Evolutionary conservation across 176 grass and related monocot species (phyloP).

Genomic region (Oryza officinalis): DNA sequence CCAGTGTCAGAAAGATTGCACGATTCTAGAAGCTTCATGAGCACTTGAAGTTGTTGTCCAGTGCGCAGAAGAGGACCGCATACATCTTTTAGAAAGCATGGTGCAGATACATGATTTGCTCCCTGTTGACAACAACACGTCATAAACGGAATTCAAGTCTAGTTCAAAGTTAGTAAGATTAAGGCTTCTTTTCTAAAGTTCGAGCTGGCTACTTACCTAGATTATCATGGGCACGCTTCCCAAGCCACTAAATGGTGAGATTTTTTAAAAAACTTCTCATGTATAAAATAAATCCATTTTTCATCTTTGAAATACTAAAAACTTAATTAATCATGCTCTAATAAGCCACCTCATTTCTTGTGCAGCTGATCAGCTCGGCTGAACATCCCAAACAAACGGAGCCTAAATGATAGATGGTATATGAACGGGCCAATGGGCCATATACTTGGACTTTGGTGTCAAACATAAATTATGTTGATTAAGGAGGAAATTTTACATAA

Average conservation of each 20-base stretch:
- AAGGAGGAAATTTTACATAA: not conserved
- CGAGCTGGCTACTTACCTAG: too few species aligned
- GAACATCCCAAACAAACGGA: too few species aligned
- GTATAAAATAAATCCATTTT: too few species aligned
- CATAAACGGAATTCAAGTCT: slow-evolving; percentile 21
- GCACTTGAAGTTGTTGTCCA: slow-evolving; percentile 93
- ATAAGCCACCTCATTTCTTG: too few species aligned
- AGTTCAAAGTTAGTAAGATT: slow-evolving; percentile 24
- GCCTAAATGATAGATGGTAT: slow-evolving; percentile 11
- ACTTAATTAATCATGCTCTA: too few species aligned
- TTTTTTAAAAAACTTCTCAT: too few species aligned
- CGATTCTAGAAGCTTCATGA: slow-evolving; percentile 85
- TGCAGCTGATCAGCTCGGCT: too few species aligned
- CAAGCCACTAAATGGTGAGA: too few species aligned
- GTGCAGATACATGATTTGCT: slow-evolving; percentile 64
- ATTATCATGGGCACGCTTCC: too few species aligned
- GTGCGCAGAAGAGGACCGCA: slow-evolving; percentile 70
- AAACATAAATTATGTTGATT: slow-evolving; percentile 3
- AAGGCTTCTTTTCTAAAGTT: too few species aligned
- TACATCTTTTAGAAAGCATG: slow-evolving; percentile 88
- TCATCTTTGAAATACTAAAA: too few species aligned
- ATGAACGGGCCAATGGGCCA: not conserved
- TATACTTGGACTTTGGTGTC: slow-evolving; percentile 9
- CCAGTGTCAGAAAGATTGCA: slow-evolving; percentile 57
- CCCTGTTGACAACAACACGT: slow-evolving; percentile 54